Evolutionary conservation across 352 stramenopile genomes (phyloP).

Genomic region (Phytopythium montanum): DNA sequence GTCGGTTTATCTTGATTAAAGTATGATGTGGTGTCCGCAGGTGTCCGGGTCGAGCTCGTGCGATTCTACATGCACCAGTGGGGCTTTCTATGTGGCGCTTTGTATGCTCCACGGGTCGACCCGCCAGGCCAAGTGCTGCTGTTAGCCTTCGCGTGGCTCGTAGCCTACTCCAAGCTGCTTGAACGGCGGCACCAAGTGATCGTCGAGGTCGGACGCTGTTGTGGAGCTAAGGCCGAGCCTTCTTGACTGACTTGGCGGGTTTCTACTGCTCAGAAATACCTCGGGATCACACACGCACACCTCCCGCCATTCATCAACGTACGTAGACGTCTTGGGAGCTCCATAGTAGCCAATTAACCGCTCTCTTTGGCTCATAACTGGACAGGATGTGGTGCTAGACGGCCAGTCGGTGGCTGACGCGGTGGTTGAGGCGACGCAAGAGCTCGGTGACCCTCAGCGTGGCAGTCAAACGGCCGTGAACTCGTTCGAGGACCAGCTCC

Average conservation of each 20-base stretch:
- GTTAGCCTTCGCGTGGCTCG: slow-evolving; percentile 45
- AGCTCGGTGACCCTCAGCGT: background rate
- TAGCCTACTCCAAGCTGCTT: slow-evolving; percentile 47
- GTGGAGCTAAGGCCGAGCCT: background rate
- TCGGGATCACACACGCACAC: slow-evolving; percentile 11
- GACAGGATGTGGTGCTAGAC: slow-evolving; percentile 27
- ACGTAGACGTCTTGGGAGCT: background rate
- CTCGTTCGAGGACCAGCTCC: slow-evolving; percentile 22
- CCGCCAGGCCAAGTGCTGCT: slow-evolving; percentile 39
- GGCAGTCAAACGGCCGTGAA: background rate
- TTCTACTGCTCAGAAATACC: slow-evolving; percentile 13
- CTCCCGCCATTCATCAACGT: slow-evolving; percentile 42
- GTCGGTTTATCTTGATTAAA: background rate
- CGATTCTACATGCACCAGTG: slow-evolving; percentile 64
- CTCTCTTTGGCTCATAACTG: background rate
- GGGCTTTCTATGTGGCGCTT: slow-evolving; percentile 45
- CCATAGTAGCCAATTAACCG: background rate
- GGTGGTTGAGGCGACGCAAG: background rate
- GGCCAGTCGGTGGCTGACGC: background rate
- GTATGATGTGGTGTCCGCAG: slow-evolving; percentile 11
- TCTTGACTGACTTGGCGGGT: background rate
- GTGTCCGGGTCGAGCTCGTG: slow-evolving; percentile 37
- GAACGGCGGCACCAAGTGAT: slow-evolving; percentile 40
- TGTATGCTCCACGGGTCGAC: slow-evolving; percentile 23
- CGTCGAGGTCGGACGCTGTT: slow-evolving; percentile 20